phyloP scores from a whole-genome alignment of 495 filamentous ascomycete species.

The Lasiosphaeriaceae sp. region DNA sequence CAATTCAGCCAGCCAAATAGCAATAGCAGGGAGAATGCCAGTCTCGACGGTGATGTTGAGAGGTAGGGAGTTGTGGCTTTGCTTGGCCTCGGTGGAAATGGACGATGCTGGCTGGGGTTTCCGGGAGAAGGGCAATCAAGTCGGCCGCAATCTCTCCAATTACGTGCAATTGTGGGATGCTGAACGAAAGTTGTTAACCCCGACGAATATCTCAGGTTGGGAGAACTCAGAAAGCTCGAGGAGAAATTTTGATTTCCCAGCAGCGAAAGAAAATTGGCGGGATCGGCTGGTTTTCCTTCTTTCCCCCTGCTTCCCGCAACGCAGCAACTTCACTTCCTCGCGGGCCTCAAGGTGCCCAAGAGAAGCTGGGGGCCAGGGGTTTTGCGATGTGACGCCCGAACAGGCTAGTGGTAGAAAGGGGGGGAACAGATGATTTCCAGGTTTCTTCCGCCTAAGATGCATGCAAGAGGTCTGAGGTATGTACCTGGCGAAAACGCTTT shows the following conservation, averaged over 20 bases:
- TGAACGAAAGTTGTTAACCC: too few species aligned
- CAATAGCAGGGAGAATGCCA: background rate
- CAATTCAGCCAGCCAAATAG: background rate
- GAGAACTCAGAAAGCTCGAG: background rate
- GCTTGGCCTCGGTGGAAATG: background rate
- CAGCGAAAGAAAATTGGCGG: constrained; percentile 1
- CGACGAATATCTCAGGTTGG: background rate
- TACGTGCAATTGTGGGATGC: background rate
- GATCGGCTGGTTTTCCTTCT: constrained; percentile 10
- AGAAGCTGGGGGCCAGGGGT: constrained; percentile 5
- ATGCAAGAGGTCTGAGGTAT: too few species aligned
- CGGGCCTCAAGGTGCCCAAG: background rate
- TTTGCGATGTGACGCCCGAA: constrained; percentile 5
- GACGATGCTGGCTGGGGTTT: too few species aligned
- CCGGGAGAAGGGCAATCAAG: too few species aligned
- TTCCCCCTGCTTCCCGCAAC: constrained; percentile 10
- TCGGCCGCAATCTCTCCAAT: too few species aligned
- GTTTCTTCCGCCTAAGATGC: background rate
- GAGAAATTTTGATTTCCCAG: background rate
- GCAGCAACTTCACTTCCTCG: background rate
- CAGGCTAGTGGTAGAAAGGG: constrained; percentile 11
- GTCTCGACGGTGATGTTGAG: background rate
- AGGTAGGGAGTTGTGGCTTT: background rate
- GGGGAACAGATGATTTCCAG: background rate
- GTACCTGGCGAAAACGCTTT: too few species aligned